Percentiles rank a stretch among this genome's conserved stretches.
Evolutionary conservation across 305 asterid species (phyloP).

Genomic region (Andrographis paniculata): DNA sequence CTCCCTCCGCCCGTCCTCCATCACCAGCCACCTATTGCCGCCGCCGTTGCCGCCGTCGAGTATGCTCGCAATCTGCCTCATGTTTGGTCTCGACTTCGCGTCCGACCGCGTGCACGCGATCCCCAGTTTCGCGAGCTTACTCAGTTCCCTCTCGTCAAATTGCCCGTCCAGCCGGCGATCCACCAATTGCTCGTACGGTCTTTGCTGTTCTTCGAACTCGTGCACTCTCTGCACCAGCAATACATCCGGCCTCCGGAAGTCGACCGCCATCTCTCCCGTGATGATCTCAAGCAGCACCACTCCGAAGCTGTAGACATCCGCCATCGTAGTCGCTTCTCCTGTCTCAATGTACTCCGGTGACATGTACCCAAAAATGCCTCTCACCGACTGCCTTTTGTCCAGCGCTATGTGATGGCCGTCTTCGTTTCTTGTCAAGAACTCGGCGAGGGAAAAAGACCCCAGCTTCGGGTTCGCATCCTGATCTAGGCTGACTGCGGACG

Average conservation of each 20-base stretch:
- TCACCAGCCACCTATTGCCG: constrained; percentile 50
- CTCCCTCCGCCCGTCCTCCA: constrained; percentile 35
- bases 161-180: constrained; percentile 64
- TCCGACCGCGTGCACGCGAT: constrained; percentile 67
- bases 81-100: constrained; percentile 63
- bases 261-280: constrained; percentile 75
- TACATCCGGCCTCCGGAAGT: constrained; percentile 56
- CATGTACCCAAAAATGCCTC: constrained; percentile 89
- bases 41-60: constrained; percentile 79
- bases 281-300: constrained; percentile 80
- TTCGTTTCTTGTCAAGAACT: constrained; percentile 75
- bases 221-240: constrained; percentile 54
- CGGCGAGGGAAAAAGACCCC: constrained; percentile 85
- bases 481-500: constrained; percentile 71
- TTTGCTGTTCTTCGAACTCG: constrained; percentile 36
- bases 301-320: constrained; percentile 91
- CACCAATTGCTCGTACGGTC: constrained; percentile 42
- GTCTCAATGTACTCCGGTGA: constrained; percentile 77
- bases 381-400: constrained; percentile 44
- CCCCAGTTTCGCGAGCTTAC: constrained; percentile 59
- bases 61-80: constrained; percentile 81
- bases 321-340: constrained; percentile 80
- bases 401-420: constrained; percentile 49
- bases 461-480: constrained; percentile 80
- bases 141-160: constrained; percentile 45